phyloP scores from a whole-genome alignment of 768 basidiomycete species.

The Cystofilobasidium macerans region DNA sequence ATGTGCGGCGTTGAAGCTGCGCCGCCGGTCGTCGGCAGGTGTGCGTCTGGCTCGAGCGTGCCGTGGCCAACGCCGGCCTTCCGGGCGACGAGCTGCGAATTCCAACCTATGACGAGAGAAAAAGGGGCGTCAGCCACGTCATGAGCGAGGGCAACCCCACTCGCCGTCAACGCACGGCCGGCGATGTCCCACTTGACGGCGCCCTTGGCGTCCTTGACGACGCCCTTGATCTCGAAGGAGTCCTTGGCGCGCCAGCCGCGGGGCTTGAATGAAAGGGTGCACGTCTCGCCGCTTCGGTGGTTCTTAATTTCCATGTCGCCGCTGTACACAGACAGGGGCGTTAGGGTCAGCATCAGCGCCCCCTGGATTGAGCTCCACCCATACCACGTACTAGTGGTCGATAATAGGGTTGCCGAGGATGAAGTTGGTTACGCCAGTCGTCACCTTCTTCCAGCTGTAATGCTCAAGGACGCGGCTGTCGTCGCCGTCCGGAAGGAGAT shows the following conservation, averaged over 20 bases:
- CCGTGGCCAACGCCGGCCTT: conserved; percentile 52
- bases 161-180: conserved; percentile 51
- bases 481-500: conserved; percentile 30
- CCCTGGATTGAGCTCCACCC: neutral
- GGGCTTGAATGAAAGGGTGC: conserved; percentile 87
- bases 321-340: neutral
- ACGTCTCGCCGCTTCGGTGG: conserved; percentile 77
- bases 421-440: conserved; percentile 69
- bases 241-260: conserved; percentile 87
- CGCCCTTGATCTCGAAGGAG: conserved; percentile 83
- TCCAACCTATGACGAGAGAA: conserved; percentile 48
- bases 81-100: conserved; percentile 81
- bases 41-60: conserved; percentile 60
- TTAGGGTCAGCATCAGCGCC: too few species aligned
- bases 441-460: conserved; percentile 89
- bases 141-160: too few species aligned
- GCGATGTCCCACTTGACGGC: conserved; percentile 74
- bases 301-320: conserved; percentile 88
- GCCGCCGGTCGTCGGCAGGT: conserved; percentile 42
- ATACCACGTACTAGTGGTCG: conserved; percentile 53
- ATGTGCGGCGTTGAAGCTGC: conserved; percentile 33
- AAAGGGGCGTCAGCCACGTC: neutral
- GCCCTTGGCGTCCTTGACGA: conserved; percentile 57
- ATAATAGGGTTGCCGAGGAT: conserved; percentile 80
- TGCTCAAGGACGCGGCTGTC: conserved; percentile 61